Base-by-base conservation (phyloP, 345 rosid genomes). In the Cardamine occulta region DNA sequence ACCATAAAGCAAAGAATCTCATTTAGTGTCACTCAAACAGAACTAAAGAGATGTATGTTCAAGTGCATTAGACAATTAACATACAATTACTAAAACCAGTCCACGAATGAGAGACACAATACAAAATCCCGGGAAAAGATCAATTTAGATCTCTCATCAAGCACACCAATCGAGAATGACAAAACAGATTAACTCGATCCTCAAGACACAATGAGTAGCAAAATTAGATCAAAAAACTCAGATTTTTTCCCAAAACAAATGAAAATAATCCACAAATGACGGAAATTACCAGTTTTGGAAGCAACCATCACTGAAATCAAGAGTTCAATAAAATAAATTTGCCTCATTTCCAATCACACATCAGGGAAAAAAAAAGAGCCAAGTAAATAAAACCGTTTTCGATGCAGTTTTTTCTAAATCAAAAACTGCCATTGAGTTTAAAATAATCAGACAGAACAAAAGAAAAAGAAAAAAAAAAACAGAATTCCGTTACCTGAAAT, bases 1-100 rank as follows among this genome's bases (percentile, higher is more conserved):
- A 64, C 37, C 77, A 72, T 40, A 72, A 66, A 72, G 81, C 72
- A 72, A 78, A 66, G 81, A 65, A 78, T 78, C 66, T 58, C 57
- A 23, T 66, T 59, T 21, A 66, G 68, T 28, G 67, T 57, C 74
- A 35, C 75, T 63, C 35, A 63, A 55, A 70, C 75, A 69, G 2
- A 19, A 69, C 51, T 32, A 62, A 17, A 69, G 63, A 75, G 15
- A 7, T 23, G 51, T 35, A 7, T 23, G 51, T 35, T 44, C 49
- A 44, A 44, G 23, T 21, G 23, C 23, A 37, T 31, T 31, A 42
- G 51, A 45, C 9, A 45, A 45, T n/a, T 45, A 45, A 49, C n/a
- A 53, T 18, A 56, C 48, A 32, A 9, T 44, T 7, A 74, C 39
- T 58, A 57, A 74, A 63, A 76, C 35, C 6, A 68, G 75, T 53